phyloP scores from a whole-genome alignment of 768 basidiomycete genomes.

The Candolleomyces efflorescens region DNA sequence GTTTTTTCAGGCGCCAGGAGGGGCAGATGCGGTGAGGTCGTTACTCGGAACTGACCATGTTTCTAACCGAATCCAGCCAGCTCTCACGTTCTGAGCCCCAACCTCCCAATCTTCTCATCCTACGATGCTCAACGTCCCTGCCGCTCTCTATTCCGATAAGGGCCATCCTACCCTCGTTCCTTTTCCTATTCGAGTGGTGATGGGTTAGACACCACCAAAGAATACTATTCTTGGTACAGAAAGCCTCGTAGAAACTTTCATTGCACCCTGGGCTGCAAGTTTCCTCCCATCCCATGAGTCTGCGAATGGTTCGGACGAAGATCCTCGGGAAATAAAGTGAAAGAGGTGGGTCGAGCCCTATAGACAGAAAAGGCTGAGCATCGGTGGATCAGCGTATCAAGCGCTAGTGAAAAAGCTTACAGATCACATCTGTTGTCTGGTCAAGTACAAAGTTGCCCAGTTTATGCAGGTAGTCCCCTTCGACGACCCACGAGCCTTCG shows the following conservation, averaged over 20 bases:
- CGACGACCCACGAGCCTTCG: constrained; percentile 48
- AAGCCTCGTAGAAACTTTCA: constrained; percentile 35
- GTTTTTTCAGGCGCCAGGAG: too few species aligned
- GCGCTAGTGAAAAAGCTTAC: constrained; percentile 26
- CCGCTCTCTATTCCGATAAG: constrained; percentile 29
- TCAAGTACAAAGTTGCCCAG: constrained; percentile 31
- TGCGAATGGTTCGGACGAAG: constrained; percentile 46
- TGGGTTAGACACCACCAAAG: constrained; percentile 46
- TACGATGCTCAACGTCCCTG: constrained; percentile 21
- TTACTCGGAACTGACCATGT: too few species aligned
- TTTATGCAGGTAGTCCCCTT: constrained; percentile 38
- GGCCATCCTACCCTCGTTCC: constrained; percentile 22
- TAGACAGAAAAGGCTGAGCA: background rate
- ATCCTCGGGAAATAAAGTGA: constrained; percentile 58
- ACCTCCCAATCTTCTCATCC: constrained; percentile 49
- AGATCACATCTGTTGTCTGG: constrained; percentile 48
- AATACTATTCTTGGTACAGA: constrained; percentile 48
- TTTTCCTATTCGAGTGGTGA: constrained; percentile 30
- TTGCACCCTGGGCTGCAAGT: constrained; percentile 48
- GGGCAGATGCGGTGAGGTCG: too few species aligned
- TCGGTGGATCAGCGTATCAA: too few species aligned
- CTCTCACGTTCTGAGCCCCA: constrained; percentile 29
- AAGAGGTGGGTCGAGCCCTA: constrained; percentile 70
- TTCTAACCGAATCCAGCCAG: constrained; percentile 28
- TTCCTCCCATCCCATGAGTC: constrained; percentile 29